A percentile compares a stretch with the other conserved stretches of the same genome.
Evolutionary conservation across 306 rosid genomes (phyloP).

Genomic region (Arachis hypogaea): DNA sequence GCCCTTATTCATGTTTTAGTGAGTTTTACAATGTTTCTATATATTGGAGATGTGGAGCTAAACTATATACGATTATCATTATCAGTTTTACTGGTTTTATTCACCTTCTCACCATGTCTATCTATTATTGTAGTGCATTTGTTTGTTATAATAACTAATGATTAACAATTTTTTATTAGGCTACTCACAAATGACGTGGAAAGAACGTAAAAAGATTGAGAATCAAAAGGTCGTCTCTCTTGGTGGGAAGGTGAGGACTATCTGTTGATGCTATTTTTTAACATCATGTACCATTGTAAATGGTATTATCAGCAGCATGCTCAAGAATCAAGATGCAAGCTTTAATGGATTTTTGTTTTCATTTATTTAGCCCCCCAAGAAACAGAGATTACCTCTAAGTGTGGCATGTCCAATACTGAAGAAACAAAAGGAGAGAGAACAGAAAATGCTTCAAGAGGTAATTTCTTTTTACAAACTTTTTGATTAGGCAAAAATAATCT

Average conservation of each 20-base stretch:
- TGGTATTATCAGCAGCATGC: background rate
- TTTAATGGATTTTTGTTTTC: constrained; percentile 2
- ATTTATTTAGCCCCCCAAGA: constrained; percentile 60
- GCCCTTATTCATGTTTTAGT: background rate
- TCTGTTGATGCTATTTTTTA: constrained; percentile 34
- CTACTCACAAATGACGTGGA: constrained; percentile 80
- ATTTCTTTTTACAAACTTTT: constrained; percentile 5
- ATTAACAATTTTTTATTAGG: constrained; percentile 48
- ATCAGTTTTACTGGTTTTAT: constrained; percentile 10
- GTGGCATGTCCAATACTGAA: constrained; percentile 79
- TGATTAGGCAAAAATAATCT: no score
- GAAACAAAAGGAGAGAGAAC: constrained; percentile 74
- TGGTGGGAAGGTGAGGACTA: constrained; percentile 77
- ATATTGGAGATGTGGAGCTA: background rate
- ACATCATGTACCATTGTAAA: background rate
- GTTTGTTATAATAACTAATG: constrained; percentile 29
- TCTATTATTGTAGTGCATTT: constrained; percentile 1
- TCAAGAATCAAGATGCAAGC: background rate
- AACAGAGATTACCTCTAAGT: constrained; percentile 66
- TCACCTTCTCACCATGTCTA: background rate
- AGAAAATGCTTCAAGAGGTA: constrained; percentile 74
- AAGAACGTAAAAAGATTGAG: constrained; percentile 74
- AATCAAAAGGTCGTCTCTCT: constrained; percentile 68
- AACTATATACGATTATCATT: background rate
- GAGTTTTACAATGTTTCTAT: background rate